Evolutionary conservation across 306 rosid genomes (phyloP), one percentile per base, ranked within the genome.

Genomic region (Abrus pulchellus): DNA sequence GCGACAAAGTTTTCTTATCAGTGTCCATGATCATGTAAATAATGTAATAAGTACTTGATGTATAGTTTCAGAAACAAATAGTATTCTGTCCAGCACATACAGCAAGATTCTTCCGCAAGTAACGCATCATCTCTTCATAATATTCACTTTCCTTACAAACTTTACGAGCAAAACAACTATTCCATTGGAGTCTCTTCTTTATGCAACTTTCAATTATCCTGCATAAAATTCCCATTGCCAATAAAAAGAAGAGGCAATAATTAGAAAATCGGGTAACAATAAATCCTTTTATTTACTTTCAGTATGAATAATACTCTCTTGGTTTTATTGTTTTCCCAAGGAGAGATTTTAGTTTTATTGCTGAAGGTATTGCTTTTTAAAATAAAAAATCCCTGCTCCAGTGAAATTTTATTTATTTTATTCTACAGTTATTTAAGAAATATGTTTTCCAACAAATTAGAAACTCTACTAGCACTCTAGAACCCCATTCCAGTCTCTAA

Each of bases 141-240:
- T 90, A 96, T 89, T 96, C 99, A 64, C 93, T 79, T 90, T 96
- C 99, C 92, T 81, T 93, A 83, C 91, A 90, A 82, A 96, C 84
- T 88, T 92, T 92, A 72, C 91, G 91, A 74, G 97, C 94, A 88
- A 92, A 96, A 87, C 90, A 93, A 75, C 75, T 87, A 86, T 88
- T 96, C 99, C 98, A 96, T 65, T 81, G 92, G 33, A 96, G 92
- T 85, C 99, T 90, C 86, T 96, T 96, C 93, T 92, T 93, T 80
- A 93, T 87, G 84, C 97, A 92, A 79, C 84, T 84, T 66, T 93
- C 97, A 68, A 88, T 67, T 45, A 88, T 86, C 91, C 99, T 95
- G 94, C 94, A 86, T 5, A 12, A 64, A 81, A 72, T 82, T 76
- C 29, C 12, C 79, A 82, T 48, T 30, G 41, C 78, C 63, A 66